phyloP scores from a whole-genome alignment of 306 rosid species.

The Macrotyloma uniflorum region DNA sequence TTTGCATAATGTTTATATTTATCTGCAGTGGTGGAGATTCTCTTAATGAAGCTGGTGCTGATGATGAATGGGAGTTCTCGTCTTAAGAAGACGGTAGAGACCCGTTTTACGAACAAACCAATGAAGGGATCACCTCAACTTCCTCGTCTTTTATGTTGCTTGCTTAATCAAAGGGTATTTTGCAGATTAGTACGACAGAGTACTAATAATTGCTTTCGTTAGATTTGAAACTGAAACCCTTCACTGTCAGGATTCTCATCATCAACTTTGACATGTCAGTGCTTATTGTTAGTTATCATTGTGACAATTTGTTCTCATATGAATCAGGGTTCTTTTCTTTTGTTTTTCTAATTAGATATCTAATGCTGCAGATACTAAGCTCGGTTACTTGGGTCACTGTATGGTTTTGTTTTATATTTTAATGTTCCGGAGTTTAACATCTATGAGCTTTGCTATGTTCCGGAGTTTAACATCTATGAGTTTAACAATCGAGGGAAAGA shows the following conservation, averaged over 20 bases:
- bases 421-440: background rate
- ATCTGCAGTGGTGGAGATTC: too few relatives aligned
- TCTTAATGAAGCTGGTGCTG: too few relatives aligned
- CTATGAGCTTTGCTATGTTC: background rate
- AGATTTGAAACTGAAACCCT: background rate
- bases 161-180: background rate
- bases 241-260: conserved; percentile 44
- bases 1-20: too few relatives aligned
- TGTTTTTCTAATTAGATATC: background rate
- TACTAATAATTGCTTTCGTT: background rate
- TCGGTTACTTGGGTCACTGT: conserved; percentile 5
- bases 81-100: too few relatives aligned
- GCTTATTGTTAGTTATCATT: conserved; percentile 13
- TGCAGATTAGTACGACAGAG: background rate
- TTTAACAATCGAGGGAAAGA: conserved; percentile 46
- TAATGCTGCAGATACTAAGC: conserved; percentile 28
- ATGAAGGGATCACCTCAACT: too few relatives aligned
- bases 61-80: too few relatives aligned
- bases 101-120: too few relatives aligned
- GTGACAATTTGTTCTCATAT: background rate
- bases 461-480: too few relatives aligned
- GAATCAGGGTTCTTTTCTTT: background rate
- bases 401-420: background rate
- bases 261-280: conserved; percentile 39
- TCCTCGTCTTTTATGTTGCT: conserved; percentile 30